Evolutionary conservation across 768 basidiomycete species (phyloP), one percentile per base, ranked within the genome.

Genomic region (Cystofilobasidium ferigula): DNA sequence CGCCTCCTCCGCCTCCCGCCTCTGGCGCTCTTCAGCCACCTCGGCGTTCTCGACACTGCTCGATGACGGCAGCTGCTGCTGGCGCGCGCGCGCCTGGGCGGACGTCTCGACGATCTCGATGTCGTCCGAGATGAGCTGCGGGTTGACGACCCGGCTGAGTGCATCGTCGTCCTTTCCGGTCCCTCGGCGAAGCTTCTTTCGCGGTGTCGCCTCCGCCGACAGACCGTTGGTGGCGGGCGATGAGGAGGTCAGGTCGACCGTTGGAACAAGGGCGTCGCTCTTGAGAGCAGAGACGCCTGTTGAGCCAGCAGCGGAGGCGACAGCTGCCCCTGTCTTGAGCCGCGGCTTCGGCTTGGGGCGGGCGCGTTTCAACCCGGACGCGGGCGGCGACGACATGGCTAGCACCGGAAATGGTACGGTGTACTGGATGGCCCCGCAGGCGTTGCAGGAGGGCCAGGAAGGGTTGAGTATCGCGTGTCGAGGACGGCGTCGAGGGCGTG

Each of bases 31-130:
- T 12, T 2, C 13, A 1, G 7, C 14, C 20, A 14, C 14, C 28
- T 32, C 51, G 18, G 28, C 51, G 51, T 14, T 28, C 14, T 30
- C 18, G 14, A 30, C 28, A 5, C 4, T 32, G 28, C 28, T 9
- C 30, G 13, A 1, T 20, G 7, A 16, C 7, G 6, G 6, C 28
- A 9, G 51, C 16, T 12, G 9, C 9, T 28, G 26, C 30, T 54
- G 51, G 2, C 51, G 51, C 51, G 6, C 3, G 16, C 51, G 51
- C 6, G 51, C 51, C 30, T 54, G 51, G 7, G 51, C 30, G 28
- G 51, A 54, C 28, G 51, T 54, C 28, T 54, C 51, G 26, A 54
- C 51, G 51, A 54, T 28, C 51, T 54, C 51, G 16, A 54, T 32
- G 51, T 54, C 51, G 51, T 54, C 51, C 28, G 13, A 16, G 13